These are phyloP conservation scores for Suillus discolor DNA, from an alignment of 768 basidiomycete genomes.

Conservation along the genomic window DNA sequence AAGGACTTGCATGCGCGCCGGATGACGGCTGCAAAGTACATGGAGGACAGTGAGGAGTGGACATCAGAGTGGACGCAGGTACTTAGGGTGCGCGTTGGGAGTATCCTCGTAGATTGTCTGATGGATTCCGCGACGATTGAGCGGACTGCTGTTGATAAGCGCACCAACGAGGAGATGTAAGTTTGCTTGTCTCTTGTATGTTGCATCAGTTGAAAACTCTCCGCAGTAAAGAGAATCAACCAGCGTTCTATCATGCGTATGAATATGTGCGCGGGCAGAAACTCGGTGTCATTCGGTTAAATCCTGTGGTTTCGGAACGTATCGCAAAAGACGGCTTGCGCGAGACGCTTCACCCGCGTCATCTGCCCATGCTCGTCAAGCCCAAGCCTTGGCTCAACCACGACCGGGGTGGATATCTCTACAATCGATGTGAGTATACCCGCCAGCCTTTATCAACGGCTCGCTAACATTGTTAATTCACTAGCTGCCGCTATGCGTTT, in stretches of 20 bases:
- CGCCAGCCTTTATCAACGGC: neutral
- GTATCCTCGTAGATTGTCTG: slow-evolving; percentile 78
- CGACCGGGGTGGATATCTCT: slow-evolving; percentile 82
- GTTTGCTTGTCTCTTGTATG: slow-evolving; percentile 30
- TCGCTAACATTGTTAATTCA: slow-evolving; percentile 4
- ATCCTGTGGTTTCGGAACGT: slow-evolving; percentile 75
- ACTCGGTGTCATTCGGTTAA: slow-evolving; percentile 88
- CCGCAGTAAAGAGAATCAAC: slow-evolving; percentile 72
- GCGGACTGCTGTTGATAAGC: slow-evolving; percentile 57
- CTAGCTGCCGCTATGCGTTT: slow-evolving; percentile 84
- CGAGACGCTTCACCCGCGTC: slow-evolving; percentile 84
- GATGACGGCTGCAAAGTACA: slow-evolving; percentile 63
- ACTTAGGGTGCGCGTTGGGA: slow-evolving; percentile 76
- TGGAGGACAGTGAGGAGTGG: slow-evolving; percentile 71
- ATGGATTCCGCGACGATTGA: slow-evolving; percentile 83
- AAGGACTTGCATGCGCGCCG: slow-evolving; percentile 62
- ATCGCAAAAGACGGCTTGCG: slow-evolving; percentile 73
- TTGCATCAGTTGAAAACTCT: slow-evolving; percentile 11
- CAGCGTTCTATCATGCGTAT: slow-evolving; percentile 90
- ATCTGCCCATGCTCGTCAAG: slow-evolving; percentile 92
- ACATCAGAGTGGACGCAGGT: slow-evolving; percentile 82
- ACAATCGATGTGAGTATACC: slow-evolving; percentile 62
- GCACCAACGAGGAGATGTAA: slow-evolving; percentile 62
- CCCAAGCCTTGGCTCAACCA: slow-evolving; percentile 85
- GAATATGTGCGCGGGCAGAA: slow-evolving; percentile 94